Conservation (phyloP, 1,284 basidiomycete species). For the Fistulina hepatica region DNA sequence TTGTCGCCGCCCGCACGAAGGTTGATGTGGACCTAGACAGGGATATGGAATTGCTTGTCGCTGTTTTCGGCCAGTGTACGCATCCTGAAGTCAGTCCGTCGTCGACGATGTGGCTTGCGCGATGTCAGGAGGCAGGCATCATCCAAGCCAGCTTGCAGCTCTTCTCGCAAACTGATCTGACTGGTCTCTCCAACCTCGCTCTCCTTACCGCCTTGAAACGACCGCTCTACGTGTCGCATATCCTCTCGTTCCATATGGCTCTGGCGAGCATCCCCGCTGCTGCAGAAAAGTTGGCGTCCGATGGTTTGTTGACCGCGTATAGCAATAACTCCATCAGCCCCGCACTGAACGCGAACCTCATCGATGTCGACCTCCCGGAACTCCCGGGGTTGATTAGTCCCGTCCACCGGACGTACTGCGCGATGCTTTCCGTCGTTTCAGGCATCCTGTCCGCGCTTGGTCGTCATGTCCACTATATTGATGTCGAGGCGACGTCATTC, state of each 20-base stretch:
- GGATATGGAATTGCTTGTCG: slow-evolving; percentile 71
- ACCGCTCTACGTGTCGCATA: slow-evolving; percentile 60
- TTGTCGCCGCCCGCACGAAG: slow-evolving; percentile 50
- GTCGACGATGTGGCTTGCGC: slow-evolving; percentile 63
- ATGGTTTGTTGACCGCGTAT: slow-evolving; percentile 74
- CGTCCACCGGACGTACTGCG: slow-evolving; percentile 73
- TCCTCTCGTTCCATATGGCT: slow-evolving; percentile 80
- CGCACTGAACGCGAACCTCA: slow-evolving; percentile 61
- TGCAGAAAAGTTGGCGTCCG: slow-evolving; percentile 78
- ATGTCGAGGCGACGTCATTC: slow-evolving; percentile 77
- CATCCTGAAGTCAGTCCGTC: slow-evolving; percentile 55
- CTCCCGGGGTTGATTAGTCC: slow-evolving; percentile 65
- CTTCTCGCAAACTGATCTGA: slow-evolving; percentile 56
- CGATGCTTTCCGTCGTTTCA: slow-evolving; percentile 75
- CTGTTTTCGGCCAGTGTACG: slow-evolving; percentile 75
- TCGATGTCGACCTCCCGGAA: slow-evolving; percentile 60
- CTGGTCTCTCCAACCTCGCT: slow-evolving; percentile 52
- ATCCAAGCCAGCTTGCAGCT: slow-evolving; percentile 71
- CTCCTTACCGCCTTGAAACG: slow-evolving; percentile 50
- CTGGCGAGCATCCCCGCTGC: slow-evolving; percentile 68
- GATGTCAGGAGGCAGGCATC: slow-evolving; percentile 75
- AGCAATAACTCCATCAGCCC: slow-evolving; percentile 73
- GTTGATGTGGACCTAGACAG: slow-evolving; percentile 57
- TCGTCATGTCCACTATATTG: slow-evolving; percentile 73
- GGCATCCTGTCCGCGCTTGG: slow-evolving; percentile 60